phyloP scores from a whole-genome alignment of 2,329 filamentous ascomycete species.

The Neophaeococcomyces mojaviensis region DNA sequence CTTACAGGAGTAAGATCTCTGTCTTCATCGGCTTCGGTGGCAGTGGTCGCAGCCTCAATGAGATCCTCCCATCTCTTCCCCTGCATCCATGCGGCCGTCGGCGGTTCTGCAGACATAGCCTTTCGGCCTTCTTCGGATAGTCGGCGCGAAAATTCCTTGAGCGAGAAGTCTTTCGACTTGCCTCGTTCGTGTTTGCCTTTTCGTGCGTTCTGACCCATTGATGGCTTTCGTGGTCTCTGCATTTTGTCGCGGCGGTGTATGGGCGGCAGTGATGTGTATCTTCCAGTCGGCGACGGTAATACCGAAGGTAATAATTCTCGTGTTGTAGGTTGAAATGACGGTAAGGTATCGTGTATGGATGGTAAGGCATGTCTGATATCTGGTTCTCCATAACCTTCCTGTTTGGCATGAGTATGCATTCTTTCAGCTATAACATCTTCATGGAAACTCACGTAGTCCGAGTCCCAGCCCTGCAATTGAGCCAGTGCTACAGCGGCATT shows the following conservation, averaged over 20 bases:
- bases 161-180: constrained; percentile 33
- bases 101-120: constrained; percentile 77
- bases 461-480: constrained; percentile 77
- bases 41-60: constrained; percentile 87
- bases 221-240: constrained; percentile 73
- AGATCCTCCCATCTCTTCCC: constrained; percentile 94
- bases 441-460: constrained; percentile 57
- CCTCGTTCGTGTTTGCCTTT: constrained; percentile 63
- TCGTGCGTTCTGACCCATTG: constrained; percentile 69
- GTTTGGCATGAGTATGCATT: constrained; percentile 9
- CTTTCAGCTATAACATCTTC: neutral
- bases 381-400: constrained; percentile 67
- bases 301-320: constrained; percentile 78
- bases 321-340: constrained; percentile 52
- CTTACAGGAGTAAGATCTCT: constrained; percentile 78
- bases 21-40: constrained; percentile 82
- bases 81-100: constrained; percentile 60
- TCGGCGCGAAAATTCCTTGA: constrained; percentile 65
- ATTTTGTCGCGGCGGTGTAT: constrained; percentile 66
- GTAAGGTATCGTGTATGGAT: constrained; percentile 65
- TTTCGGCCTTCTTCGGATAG: constrained; percentile 71
- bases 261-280: constrained; percentile 81
- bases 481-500: constrained; percentile 81
- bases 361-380: constrained; percentile 61
- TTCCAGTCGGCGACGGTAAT: constrained; percentile 66